Percentiles rank a stretch among this genome's conserved stretches.
Conservation (phyloP, 306 rosid genomes). For the Malus orientalis region DNA sequence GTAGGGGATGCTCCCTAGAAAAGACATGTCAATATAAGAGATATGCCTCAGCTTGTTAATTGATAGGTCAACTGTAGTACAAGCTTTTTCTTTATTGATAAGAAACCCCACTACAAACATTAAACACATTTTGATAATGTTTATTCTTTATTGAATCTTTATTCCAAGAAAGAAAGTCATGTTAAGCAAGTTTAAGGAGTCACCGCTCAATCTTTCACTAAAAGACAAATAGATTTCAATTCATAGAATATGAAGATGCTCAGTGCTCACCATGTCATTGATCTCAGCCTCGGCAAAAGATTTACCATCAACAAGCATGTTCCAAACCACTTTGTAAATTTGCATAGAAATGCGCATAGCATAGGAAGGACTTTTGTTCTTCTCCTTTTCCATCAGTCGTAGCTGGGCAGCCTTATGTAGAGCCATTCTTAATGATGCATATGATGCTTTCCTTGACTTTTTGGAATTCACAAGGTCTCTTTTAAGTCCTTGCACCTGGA, state of each 20-base stretch:
- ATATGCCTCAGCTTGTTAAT: neutral
- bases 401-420: conserved; percentile 85
- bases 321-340: conserved; percentile 91
- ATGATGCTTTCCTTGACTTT: conserved; percentile 76
- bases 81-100: neutral
- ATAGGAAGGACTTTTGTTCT: conserved; percentile 92
- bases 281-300: conserved; percentile 97
- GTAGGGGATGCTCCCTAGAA: too few species aligned
- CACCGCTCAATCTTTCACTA: neutral
- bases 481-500: conserved; percentile 88
- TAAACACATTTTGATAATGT: neutral
- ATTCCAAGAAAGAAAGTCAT: neutral
- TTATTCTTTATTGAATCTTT: neutral
- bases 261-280: conserved; percentile 81
- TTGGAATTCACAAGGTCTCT: conserved; percentile 75
- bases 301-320: conserved; percentile 98
- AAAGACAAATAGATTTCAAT: neutral
- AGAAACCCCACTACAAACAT: neutral
- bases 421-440: conserved; percentile 76
- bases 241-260: neutral
- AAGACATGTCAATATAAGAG: too few species aligned
- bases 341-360: conserved; percentile 97
- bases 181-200: neutral
- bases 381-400: conserved; percentile 88
- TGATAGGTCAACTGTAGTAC: neutral